Conservation (phyloP, 2,329 filamentous ascomycete species). For the Aspergillus sp. region DNA sequence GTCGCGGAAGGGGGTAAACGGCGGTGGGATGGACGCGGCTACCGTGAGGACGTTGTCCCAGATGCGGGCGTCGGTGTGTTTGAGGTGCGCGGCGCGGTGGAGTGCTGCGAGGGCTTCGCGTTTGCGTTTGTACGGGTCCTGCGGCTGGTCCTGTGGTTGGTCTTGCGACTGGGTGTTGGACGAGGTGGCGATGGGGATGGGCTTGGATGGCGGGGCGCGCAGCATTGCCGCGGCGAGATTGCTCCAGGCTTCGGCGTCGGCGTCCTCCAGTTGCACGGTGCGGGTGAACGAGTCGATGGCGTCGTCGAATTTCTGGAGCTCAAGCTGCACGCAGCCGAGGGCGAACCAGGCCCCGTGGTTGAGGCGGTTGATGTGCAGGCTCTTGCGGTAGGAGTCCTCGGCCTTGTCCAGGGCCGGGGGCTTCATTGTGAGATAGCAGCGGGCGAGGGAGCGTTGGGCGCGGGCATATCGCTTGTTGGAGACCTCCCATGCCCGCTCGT, state of each 20-base stretch:
- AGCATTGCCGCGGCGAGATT: constrained; percentile 82
- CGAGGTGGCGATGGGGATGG: constrained; percentile 18
- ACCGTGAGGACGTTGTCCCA: constrained; percentile 96
- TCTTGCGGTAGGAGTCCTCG: constrained; percentile 66
- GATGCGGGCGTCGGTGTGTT: constrained; percentile 80
- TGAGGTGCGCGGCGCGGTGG: constrained; percentile 74
- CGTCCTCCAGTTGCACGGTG: constrained; percentile 74
- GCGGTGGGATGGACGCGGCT: constrained; percentile 65
- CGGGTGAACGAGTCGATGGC: constrained; percentile 77
- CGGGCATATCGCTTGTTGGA: constrained; percentile 73
- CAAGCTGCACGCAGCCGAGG: constrained; percentile 76
- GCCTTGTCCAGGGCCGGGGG: constrained; percentile 56
- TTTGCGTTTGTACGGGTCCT: constrained; percentile 53
- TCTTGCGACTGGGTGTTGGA: constrained; percentile 6
- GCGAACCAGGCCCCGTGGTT: constrained; percentile 82
- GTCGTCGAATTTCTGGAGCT: constrained; percentile 64
- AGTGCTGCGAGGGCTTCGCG: constrained; percentile 72
- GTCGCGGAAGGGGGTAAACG: constrained; percentile 56
- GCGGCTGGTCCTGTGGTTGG: constrained; percentile 3
- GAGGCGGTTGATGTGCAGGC: constrained; percentile 68
- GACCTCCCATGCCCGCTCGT: constrained; percentile 78
- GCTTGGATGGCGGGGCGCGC: constrained; percentile 28
- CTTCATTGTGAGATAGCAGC: constrained; percentile 60
- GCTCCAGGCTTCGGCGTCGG: constrained; percentile 87
- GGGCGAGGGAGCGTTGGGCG: constrained; percentile 77